These are phyloP conservation scores for Macrocybe sp. DNA, from an alignment of 1,284 basidiomycete species.

Conservation along the genomic window DNA sequence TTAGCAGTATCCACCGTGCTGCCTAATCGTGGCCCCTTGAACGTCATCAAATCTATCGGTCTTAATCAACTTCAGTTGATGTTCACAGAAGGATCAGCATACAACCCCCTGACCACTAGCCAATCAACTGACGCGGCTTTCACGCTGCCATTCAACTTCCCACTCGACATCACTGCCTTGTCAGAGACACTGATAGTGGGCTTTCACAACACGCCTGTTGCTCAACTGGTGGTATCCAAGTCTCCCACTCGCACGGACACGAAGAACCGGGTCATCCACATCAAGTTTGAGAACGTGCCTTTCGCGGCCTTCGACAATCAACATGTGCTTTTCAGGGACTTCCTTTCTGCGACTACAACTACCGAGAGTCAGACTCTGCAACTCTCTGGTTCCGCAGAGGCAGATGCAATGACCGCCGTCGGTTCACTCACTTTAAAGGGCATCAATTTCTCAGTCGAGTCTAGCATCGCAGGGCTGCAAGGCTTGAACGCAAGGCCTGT, in stretches of 20 bases:
- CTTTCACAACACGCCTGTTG: constrained; percentile 52
- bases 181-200: constrained; percentile 60
- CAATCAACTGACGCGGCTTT: constrained; percentile 59
- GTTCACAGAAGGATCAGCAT: constrained; percentile 55
- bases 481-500: constrained; percentile 61
- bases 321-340: constrained; percentile 55
- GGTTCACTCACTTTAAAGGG: constrained; percentile 58
- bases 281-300: constrained; percentile 59
- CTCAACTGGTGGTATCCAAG: constrained; percentile 59
- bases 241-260: constrained; percentile 62
- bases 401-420: constrained; percentile 64
- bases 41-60: constrained; percentile 63
- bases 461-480: constrained; percentile 62
- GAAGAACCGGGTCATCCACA: constrained; percentile 53
- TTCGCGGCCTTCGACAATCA: constrained; percentile 51
- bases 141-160: constrained; percentile 68
- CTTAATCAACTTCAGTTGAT: constrained; percentile 61
- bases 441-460: constrained; percentile 63
- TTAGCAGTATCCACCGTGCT: constrained; percentile 59
- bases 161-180: constrained; percentile 60
- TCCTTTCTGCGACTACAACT: constrained; percentile 64
- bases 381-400: constrained; percentile 56
- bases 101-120: constrained; percentile 55
- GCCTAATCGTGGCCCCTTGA: constrained; percentile 59
- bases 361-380: constrained; percentile 44